Conservation (phyloP, 2,329 filamentous ascomycete genomes). For the Aspergillus tamarii region DNA sequence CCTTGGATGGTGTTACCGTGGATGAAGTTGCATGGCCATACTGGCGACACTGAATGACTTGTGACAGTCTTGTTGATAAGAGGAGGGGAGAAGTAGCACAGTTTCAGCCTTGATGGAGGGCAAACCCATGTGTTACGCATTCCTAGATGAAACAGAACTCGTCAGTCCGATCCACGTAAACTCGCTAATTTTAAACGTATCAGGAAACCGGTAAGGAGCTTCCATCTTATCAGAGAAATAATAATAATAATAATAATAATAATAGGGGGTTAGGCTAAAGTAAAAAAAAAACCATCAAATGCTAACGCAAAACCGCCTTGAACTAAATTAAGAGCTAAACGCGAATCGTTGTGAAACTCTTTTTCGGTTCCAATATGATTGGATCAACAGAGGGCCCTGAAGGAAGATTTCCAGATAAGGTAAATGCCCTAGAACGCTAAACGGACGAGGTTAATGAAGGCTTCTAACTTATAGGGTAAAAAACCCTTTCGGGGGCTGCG, state of each 20-base stretch:
- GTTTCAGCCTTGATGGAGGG: conserved; percentile 11
- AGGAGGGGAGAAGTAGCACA: conserved; percentile 5
- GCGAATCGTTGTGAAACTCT: not conserved
- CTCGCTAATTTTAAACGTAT: conserved; percentile 13
- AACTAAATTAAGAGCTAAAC: not conserved
- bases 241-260: not conserved
- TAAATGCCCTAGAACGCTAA: conserved; percentile 3
- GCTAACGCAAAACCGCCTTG: not conserved
- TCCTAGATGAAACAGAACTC: conserved; percentile 21
- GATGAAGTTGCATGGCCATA: not conserved
- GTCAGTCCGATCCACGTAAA: conserved; percentile 3
- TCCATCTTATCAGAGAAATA: not conserved
- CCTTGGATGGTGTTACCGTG: conserved; percentile 3
- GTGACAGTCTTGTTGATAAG: not conserved
- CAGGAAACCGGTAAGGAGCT: conserved; percentile 1
- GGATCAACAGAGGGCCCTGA: not conserved
- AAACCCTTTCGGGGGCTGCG: conserved; percentile 15
- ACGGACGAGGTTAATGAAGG: not conserved
- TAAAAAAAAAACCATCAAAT: not conserved
- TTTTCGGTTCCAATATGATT: conserved; percentile 1
- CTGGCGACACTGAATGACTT: not conserved
- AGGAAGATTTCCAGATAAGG: conserved; percentile 3
- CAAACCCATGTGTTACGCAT: conserved; percentile 3
- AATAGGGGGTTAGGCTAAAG: not conserved
- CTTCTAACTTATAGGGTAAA: not conserved